A percentile compares a stretch with the other conserved stretches of the same genome.
These are phyloP conservation scores for Lepidium campestre DNA, from an alignment of 441 rosid genomes.

Conservation along the genomic window DNA sequence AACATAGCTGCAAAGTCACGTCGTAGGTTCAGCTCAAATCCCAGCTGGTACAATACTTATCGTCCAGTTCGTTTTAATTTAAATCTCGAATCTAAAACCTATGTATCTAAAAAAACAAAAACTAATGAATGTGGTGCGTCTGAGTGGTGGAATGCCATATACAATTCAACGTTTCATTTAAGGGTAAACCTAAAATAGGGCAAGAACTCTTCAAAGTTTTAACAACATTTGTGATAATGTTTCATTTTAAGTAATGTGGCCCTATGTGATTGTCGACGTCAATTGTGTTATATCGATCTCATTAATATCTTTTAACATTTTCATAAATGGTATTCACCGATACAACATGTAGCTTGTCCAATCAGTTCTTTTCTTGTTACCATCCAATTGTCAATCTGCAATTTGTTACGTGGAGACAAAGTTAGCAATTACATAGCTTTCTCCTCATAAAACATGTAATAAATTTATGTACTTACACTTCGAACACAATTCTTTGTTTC, in stretches of 20 bases:
- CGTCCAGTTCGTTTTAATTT: background rate
- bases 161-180: background rate
- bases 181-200: background rate
- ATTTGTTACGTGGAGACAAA: slow-evolving; percentile 10
- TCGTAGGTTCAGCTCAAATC: background rate
- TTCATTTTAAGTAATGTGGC: background rate
- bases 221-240: background rate
- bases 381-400: background rate
- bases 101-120: background rate
- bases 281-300: too few relatives aligned
- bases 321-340: background rate
- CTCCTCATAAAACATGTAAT: background rate
- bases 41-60: background rate
- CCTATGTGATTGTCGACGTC: background rate
- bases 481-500: background rate
- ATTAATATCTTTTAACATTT: too few relatives aligned
- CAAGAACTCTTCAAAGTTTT: background rate
- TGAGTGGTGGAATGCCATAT: background rate
- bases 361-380: background rate
- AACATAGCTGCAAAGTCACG: background rate
- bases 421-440: background rate
- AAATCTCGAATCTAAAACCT: background rate
- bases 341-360: background rate
- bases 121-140: background rate
- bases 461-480: background rate